phyloP scores from a whole-genome alignment of 192 early-diverging fungal species.

The Rhizoclosmatium globosum region DNA sequence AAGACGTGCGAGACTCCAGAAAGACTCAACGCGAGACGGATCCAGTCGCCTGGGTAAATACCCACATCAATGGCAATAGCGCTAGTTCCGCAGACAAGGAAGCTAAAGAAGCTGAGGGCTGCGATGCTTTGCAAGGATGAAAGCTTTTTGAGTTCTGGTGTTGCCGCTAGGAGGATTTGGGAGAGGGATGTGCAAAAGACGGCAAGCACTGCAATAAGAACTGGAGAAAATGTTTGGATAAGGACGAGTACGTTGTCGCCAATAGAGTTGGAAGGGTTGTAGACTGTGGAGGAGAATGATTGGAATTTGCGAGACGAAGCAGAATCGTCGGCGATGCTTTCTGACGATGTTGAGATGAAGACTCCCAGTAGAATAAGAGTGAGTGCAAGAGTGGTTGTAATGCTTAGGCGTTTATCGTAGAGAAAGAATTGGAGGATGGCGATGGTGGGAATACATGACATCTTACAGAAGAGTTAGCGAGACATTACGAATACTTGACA shows the following conservation, averaged over 20 bases:
- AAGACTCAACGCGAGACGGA: constrained; percentile 8
- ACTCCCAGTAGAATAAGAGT: constrained; percentile 14
- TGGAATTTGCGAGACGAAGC: neutral
- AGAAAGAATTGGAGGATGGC: constrained; percentile 21
- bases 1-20: neutral
- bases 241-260: neutral
- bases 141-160: constrained; percentile 15
- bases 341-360: neutral
- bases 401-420: constrained; percentile 4
- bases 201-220: constrained; percentile 2
- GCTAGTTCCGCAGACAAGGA: constrained; percentile 17
- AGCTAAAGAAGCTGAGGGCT: constrained; percentile 17
- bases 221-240: neutral
- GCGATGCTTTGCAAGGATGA: constrained; percentile 12
- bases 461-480: constrained; percentile 1
- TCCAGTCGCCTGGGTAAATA: constrained; percentile 23
- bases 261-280: neutral
- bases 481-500: neutral
- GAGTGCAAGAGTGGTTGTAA: neutral
- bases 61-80: constrained; percentile 26
- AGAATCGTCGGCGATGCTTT: neutral
- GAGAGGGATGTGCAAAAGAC: constrained; percentile 7
- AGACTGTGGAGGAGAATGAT: neutral
- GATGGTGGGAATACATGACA: constrained; percentile 27
- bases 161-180: constrained; percentile 18